A percentile compares a stretch with the other conserved stretches of the same genome.
phyloP scores from a whole-genome alignment of 2,329 filamentous ascomycete species.

The Aspergillus luchuensis region DNA sequence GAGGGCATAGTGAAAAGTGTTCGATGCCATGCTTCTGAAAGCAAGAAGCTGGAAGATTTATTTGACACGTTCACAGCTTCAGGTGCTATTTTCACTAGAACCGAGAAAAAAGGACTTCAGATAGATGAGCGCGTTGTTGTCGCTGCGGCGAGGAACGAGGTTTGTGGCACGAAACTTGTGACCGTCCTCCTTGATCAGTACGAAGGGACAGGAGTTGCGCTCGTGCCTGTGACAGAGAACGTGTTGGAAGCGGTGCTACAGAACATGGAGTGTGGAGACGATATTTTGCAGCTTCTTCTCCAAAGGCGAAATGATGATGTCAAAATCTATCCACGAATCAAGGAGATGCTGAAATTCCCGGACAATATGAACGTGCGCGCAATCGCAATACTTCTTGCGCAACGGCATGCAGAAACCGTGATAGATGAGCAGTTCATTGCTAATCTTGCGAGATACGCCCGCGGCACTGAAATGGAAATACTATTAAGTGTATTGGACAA shows the following conservation, averaged over 20 bases:
- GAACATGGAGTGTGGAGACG: neutral
- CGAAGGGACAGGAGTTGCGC: neutral
- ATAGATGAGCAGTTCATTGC: neutral
- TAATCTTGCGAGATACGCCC: neutral
- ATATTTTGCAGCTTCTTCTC: neutral
- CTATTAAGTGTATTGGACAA: neutral
- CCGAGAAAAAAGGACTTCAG: neutral
- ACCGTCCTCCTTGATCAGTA: neutral
- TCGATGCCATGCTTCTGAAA: neutral
- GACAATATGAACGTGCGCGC: neutral
- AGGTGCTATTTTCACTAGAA: neutral
- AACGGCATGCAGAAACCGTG: neutral
- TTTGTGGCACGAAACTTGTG: neutral
- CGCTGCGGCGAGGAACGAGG: neutral
- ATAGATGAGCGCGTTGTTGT: neutral
- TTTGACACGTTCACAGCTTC: neutral
- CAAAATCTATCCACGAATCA: neutral
- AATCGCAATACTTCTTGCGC: neutral
- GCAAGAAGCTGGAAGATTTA: neutral
- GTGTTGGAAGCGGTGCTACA: neutral
- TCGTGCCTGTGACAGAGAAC: neutral
- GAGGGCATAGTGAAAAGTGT: neutral
- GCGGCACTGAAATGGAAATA: neutral
- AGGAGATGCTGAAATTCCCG: neutral
- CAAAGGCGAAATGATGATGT: neutral